phyloP scores from a whole-genome alignment of 2,329 filamentous ascomycete genomes.

The Penicillium decumbens region DNA sequence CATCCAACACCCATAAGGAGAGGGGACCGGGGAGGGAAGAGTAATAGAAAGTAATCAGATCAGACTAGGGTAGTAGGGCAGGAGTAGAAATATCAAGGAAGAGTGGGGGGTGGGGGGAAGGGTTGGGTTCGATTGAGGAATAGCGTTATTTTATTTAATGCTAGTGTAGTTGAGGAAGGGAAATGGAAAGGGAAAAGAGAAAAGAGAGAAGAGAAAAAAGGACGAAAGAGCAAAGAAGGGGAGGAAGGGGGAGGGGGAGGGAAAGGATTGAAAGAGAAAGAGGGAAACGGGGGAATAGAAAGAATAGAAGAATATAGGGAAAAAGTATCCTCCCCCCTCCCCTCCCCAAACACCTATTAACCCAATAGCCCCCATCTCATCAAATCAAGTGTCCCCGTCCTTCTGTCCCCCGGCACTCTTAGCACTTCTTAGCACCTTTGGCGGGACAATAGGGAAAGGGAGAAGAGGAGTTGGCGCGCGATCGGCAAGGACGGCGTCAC shows the following conservation, averaged over 20 bases:
- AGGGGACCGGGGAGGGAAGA: too few relatives aligned
- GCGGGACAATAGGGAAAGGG: background rate
- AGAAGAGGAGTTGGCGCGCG: conserved; percentile 33
- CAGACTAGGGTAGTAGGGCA: background rate
- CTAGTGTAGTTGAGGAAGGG: background rate
- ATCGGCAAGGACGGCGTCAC: conserved; percentile 35
- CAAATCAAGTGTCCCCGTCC: background rate
- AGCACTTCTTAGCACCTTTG: background rate
- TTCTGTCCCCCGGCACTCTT: background rate
- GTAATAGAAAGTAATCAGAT: background rate
- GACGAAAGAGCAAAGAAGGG: background rate
- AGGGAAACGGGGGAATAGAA: conserved; percentile 10
- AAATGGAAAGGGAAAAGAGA: background rate
- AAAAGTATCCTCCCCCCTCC: background rate
- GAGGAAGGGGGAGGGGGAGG: background rate
- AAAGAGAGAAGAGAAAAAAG: background rate
- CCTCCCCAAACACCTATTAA: conserved; percentile 2
- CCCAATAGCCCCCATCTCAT: background rate
- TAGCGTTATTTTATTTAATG: background rate
- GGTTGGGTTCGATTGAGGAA: background rate
- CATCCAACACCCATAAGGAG: background rate
- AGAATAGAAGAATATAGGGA: background rate
- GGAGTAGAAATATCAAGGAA: background rate
- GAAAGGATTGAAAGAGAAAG: background rate
- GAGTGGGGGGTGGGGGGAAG: background rate